Conservation (phyloP, 2,329 filamentous ascomycete genomes). For the Fusarium annulatum region DNA sequence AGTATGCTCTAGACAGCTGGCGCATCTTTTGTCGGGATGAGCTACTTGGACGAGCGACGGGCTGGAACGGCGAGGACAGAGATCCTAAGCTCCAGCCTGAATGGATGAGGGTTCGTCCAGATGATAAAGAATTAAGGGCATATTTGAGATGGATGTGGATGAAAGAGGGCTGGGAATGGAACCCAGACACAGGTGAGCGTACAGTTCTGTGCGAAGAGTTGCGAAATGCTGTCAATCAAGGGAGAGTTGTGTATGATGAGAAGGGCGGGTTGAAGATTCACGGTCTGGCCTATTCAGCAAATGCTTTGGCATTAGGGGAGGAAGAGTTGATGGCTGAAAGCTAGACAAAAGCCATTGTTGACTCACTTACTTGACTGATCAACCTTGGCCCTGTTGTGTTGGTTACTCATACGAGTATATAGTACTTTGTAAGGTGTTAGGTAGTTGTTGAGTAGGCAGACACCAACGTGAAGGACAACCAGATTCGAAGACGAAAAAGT, state of each 20-base stretch:
- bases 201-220: conserved; percentile 64
- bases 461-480: not conserved
- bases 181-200: conserved; percentile 75
- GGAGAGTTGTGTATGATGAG: conserved; percentile 67
- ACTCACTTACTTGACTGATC: not conserved
- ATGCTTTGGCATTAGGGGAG: not conserved
- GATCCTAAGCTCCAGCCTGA: conserved; percentile 77
- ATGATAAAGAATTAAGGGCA: conserved; percentile 89
- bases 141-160: conserved; percentile 94
- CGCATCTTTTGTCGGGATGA: conserved; percentile 91
- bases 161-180: conserved; percentile 85
- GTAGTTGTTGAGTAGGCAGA: not conserved
- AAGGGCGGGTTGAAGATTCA: conserved; percentile 54
- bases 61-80: conserved; percentile 72
- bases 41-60: conserved; percentile 71
- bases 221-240: conserved; percentile 66
- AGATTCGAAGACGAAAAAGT: not conserved
- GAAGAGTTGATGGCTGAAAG: not conserved
- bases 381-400: not conserved
- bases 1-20: conserved; percentile 90
- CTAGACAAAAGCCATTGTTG: not conserved
- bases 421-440: not conserved
- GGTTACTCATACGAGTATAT: not conserved
- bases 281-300: not conserved
- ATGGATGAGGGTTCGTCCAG: conserved; percentile 87